phyloP scores from a whole-genome alignment of 768 basidiomycete species.

The Mycena albidolilacea region DNA sequence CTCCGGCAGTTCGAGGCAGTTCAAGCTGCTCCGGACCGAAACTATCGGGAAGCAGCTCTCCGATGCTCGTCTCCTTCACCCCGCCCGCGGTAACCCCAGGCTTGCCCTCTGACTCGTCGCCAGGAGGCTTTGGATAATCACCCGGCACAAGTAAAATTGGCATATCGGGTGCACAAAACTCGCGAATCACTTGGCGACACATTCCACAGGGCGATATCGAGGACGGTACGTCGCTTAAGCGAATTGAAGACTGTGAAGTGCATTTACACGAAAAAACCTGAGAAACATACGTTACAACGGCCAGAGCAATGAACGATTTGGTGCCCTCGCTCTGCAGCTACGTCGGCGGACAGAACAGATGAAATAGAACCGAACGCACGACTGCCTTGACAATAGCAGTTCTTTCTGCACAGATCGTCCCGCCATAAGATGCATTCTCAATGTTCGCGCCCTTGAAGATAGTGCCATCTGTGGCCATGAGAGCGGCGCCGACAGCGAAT shows the following conservation, averaged over 20 bases:
- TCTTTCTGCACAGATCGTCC: slow-evolving; percentile 93
- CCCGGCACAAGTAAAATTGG: slow-evolving; percentile 81
- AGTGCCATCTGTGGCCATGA: slow-evolving; percentile 77
- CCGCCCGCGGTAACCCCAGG: slow-evolving; percentile 64
- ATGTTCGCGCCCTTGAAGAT: slow-evolving; percentile 89
- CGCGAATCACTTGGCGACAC: slow-evolving; percentile 89
- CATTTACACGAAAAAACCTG: neutral
- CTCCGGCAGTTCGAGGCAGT: slow-evolving; percentile 52
- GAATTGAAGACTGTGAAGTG: neutral
- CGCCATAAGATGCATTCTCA: slow-evolving; percentile 95
- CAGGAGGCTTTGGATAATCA: slow-evolving; percentile 63
- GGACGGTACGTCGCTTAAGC: slow-evolving; percentile 73
- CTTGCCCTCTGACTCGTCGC: slow-evolving; percentile 52
- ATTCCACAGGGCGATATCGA: slow-evolving; percentile 92
- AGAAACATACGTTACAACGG: slow-evolving; percentile 79
- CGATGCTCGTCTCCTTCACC: slow-evolving; percentile 77
- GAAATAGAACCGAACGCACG: slow-evolving; percentile 61
- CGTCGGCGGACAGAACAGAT: neutral
- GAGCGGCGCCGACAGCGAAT: slow-evolving; percentile 93
- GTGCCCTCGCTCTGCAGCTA: slow-evolving; percentile 81
- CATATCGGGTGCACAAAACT: slow-evolving; percentile 84
- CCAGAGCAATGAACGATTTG: slow-evolving; percentile 79
- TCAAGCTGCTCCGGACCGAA: slow-evolving; percentile 92
- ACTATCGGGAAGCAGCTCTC: slow-evolving; percentile 83
- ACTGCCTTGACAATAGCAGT: slow-evolving; percentile 96